A percentile compares a stretch with the other conserved stretches of the same genome.
These are phyloP conservation scores for Chlorella vulgaris DNA, from an alignment of 139 green algal genomes.

Conservation along the genomic window DNA sequence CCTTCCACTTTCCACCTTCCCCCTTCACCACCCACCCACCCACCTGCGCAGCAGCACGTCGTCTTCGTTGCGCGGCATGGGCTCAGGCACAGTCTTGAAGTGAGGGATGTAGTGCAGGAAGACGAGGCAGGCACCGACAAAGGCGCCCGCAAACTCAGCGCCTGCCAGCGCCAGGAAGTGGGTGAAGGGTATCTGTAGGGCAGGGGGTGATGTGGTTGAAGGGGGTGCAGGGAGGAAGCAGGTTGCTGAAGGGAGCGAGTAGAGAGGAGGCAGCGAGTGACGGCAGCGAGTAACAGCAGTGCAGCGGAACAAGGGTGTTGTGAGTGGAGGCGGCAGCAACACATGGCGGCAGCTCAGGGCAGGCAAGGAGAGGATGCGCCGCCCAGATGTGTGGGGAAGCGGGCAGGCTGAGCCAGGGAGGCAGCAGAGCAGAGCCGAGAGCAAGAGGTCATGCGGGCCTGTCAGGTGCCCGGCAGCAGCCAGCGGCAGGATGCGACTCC, in stretches of 20 bases:
- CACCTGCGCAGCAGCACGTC: slow-evolving; percentile 53
- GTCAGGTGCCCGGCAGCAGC: too few relatives aligned
- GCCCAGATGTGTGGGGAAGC: too few relatives aligned
- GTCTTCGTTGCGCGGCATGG: slow-evolving; percentile 28
- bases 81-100: slow-evolving; percentile 65
- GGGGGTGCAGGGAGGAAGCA: neutral
- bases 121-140: slow-evolving; percentile 48
- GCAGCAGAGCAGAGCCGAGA: too few relatives aligned
- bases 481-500: too few relatives aligned
- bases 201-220: neutral
- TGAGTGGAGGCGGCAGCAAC: neutral
- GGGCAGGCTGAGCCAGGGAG: too few relatives aligned
- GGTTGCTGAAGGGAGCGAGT: neutral
- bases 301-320: too few relatives aligned
- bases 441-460: too few relatives aligned
- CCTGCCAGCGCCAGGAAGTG: slow-evolving; percentile 45
- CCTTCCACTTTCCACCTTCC: neutral
- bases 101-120: slow-evolving; percentile 68
- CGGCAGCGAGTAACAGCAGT: too few relatives aligned
- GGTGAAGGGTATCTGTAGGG: slow-evolving; percentile 13
- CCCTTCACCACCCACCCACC: neutral
- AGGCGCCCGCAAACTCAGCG: slow-evolving; percentile 54
- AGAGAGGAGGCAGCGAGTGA: too few relatives aligned
- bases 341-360: neutral
- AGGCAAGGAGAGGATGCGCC: neutral